phyloP scores from a whole-genome alignment of 768 basidiomycete species.

The Pleurotus platypus region DNA sequence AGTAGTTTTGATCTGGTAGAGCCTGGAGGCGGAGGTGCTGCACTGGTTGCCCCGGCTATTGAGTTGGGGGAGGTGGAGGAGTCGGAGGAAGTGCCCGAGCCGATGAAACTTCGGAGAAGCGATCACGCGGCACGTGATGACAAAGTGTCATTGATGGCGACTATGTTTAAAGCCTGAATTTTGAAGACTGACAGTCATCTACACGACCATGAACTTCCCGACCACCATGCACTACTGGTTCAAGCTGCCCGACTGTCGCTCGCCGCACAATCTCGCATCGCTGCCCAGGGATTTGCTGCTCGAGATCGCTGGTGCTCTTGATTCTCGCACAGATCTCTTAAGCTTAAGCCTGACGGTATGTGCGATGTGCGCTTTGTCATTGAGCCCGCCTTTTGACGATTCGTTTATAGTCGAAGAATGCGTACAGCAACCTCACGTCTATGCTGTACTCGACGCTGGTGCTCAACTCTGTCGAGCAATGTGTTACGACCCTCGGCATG shows the following conservation, averaged over 20 bases:
- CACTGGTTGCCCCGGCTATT: not conserved
- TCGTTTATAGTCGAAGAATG: slow-evolving; percentile 20
- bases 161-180: not conserved
- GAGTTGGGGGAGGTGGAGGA: not conserved
- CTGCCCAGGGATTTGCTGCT: slow-evolving; percentile 62
- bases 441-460: slow-evolving; percentile 58
- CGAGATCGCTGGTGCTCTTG: slow-evolving; percentile 56
- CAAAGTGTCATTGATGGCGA: not conserved
- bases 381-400: not conserved
- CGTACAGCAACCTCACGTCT: slow-evolving; percentile 50
- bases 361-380: slow-evolving; percentile 11
- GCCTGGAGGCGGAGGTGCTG: no score
- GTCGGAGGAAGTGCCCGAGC: not conserved
- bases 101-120: not conserved
- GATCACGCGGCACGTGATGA: not conserved
- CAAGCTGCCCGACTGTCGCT: not conserved
- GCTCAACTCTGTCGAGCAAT: slow-evolving; percentile 56
- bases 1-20: no score
- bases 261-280: slow-evolving; percentile 12
- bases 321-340: slow-evolving; percentile 50
- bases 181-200: not conserved
- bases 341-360: slow-evolving; percentile 60
- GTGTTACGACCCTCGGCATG: slow-evolving; percentile 62
- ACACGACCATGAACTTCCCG: not conserved
- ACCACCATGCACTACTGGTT: not conserved